phyloP scores from a whole-genome alignment of 768 basidiomycete species.

The Phylloporus arenicola region DNA sequence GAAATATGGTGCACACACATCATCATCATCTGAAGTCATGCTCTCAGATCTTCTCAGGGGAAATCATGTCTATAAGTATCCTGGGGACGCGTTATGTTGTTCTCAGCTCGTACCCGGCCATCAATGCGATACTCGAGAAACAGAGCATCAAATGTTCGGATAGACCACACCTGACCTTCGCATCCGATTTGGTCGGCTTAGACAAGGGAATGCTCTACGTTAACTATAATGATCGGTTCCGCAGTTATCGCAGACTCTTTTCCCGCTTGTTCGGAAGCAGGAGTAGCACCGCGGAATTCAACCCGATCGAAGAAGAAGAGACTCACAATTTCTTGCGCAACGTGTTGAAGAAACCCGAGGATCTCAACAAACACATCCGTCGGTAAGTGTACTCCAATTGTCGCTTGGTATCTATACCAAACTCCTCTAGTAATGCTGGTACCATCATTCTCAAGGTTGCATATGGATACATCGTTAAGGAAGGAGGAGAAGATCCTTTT shows the following conservation, averaged over 20 bases:
- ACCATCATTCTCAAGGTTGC: conserved; percentile 34
- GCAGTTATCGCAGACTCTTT: conserved; percentile 12
- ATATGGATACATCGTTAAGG: conserved; percentile 37
- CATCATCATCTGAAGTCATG: neutral
- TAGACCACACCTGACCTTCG: conserved; percentile 15
- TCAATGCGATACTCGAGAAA: conserved; percentile 49
- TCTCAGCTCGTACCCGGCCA: conserved; percentile 42
- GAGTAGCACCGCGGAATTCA: conserved; percentile 2
- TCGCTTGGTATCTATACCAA: too few relatives aligned
- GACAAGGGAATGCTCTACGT: conserved; percentile 7
- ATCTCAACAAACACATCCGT: conserved; percentile 18
- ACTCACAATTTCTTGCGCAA: conserved; percentile 14
- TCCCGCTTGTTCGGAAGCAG: conserved; percentile 9
- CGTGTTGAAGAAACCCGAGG: conserved; percentile 14
- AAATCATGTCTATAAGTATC: conserved; percentile 20
- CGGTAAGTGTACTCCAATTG: conserved; percentile 6
- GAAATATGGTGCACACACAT: conserved; percentile 40
- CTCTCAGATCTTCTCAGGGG: conserved; percentile 11
- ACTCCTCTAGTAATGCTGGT: conserved; percentile 5
- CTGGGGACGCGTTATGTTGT: conserved; percentile 46
- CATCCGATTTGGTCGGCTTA: conserved; percentile 18
- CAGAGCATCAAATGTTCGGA: conserved; percentile 49
- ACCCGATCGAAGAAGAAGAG: conserved; percentile 19
- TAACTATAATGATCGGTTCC: conserved; percentile 6
- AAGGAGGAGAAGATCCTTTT: conserved; percentile 33